These are phyloP conservation scores for Xanthoconium stramineum DNA, from an alignment of 768 basidiomycete genomes.

Conservation along the genomic window DNA sequence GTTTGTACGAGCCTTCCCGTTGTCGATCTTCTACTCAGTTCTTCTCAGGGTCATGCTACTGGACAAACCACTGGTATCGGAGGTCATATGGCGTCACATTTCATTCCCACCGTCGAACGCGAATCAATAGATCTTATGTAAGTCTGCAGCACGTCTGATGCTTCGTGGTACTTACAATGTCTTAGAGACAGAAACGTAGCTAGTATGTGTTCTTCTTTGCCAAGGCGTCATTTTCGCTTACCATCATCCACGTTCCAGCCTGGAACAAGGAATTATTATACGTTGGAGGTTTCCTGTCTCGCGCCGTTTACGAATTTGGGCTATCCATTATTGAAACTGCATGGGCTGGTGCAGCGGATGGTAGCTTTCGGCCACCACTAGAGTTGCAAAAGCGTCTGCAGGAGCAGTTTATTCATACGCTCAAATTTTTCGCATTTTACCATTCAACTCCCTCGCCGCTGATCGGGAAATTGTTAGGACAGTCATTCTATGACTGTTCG, in stretches of 20 bases:
- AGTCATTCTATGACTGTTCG: neutral
- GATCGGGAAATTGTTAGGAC: neutral
- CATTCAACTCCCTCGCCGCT: neutral
- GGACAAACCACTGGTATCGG: neutral
- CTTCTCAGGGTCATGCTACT: constrained; percentile 21
- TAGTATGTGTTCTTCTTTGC: constrained; percentile 40
- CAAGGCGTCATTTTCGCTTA: neutral
- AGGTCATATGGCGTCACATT: neutral
- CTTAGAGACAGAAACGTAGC: constrained; percentile 56
- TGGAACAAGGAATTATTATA: constrained; percentile 91
- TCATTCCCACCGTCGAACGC: neutral
- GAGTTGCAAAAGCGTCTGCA: neutral
- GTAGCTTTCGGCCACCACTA: neutral
- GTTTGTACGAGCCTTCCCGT: neutral
- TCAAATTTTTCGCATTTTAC: neutral
- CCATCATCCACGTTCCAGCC: constrained; percentile 36
- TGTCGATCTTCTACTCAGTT: neutral
- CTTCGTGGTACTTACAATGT: neutral
- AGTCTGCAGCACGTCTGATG: neutral
- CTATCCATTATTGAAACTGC: constrained; percentile 42
- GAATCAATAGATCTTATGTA: neutral
- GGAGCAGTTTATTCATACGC: neutral
- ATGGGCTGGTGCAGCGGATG: neutral
- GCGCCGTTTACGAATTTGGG: constrained; percentile 85
- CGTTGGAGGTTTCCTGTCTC: constrained; percentile 76